These are phyloP conservation scores for Neocucurbitaria cava DNA, from an alignment of 2,329 filamentous ascomycete genomes.

Conservation along the genomic window DNA sequence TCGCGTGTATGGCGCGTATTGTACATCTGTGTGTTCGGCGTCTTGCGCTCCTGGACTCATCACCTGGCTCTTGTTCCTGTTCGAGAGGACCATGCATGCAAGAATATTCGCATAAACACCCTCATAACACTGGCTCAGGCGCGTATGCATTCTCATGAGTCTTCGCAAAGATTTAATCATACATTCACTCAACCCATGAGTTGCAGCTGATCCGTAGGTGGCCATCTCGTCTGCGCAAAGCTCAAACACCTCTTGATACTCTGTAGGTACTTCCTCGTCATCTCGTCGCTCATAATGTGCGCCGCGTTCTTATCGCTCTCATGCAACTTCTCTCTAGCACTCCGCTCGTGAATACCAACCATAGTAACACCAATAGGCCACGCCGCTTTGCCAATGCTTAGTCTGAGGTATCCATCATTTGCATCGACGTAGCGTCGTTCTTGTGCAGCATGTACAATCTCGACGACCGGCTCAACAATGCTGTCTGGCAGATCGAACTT, in stretches of 20 bases:
- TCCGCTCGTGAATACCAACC: conserved; percentile 99
- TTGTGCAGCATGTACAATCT: conserved; percentile 91
- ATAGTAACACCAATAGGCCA: conserved; percentile 99
- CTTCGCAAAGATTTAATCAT: not conserved
- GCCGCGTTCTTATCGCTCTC: conserved; percentile 77
- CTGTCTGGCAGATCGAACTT: conserved; percentile 78
- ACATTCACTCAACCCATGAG: conserved; percentile 76
- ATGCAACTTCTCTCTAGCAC: conserved; percentile 92
- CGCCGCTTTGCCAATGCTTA: conserved; percentile 95
- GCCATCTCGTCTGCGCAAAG: conserved; percentile 97
- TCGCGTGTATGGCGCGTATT: no score
- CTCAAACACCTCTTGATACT: conserved; percentile 97
- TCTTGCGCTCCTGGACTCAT: no score
- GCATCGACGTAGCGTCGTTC: conserved; percentile 92
- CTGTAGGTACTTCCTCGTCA: conserved; percentile 93
- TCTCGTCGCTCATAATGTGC: conserved; percentile 96
- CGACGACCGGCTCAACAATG: conserved; percentile 81
- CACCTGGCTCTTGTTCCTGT: no score
- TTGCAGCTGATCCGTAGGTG: conserved; percentile 88
- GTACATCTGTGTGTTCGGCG: no score
- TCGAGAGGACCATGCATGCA: no score
- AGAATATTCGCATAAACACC: no score
- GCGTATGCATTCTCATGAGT: no score
- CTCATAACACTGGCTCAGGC: no score
- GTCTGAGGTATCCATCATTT: conserved; percentile 89